A percentile compares a stretch with the other conserved stretches of the same genome.
Conservation (phyloP, 352 stramenopile species). For the Salisapilia sapeloensis region DNA sequence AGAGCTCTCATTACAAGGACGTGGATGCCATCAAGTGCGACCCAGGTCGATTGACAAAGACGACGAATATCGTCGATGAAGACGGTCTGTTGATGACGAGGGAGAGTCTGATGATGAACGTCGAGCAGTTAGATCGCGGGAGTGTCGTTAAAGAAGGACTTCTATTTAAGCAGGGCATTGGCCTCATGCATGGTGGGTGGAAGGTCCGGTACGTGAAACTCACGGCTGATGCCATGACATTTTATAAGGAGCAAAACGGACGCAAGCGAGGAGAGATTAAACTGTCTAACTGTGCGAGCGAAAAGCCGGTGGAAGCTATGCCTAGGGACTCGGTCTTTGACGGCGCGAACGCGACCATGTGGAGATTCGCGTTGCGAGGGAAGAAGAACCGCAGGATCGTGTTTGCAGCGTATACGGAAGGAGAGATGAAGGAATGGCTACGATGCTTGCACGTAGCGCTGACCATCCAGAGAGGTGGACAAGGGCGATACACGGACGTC, state of each 20-base stretch:
- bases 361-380: slow-evolving; percentile 55
- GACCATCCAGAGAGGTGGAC: slow-evolving; percentile 22
- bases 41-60: slow-evolving; percentile 24
- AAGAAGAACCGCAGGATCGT: slow-evolving; percentile 36
- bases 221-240: slow-evolving; percentile 43
- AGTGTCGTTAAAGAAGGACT: slow-evolving; percentile 49
- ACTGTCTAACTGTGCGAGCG: slow-evolving; percentile 27
- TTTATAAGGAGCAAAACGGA: slow-evolving; percentile 56
- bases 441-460: slow-evolving; percentile 58
- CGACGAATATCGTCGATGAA: slow-evolving; percentile 53
- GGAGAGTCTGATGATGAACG: slow-evolving; percentile 27
- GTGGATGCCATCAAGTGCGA: slow-evolving; percentile 48
- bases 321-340: slow-evolving; percentile 65
- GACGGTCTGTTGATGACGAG: slow-evolving; percentile 36
- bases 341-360: slow-evolving; percentile 55
- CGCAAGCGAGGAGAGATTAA: slow-evolving; percentile 54
- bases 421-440: slow-evolving; percentile 77
- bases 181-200: slow-evolving; percentile 29
- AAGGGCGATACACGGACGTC: slow-evolving; percentile 51
- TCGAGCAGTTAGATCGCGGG: slow-evolving; percentile 12
- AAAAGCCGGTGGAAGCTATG: slow-evolving; percentile 70
- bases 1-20: no score
- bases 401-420: slow-evolving; percentile 57
- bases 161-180: slow-evolving; percentile 63
- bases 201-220: slow-evolving; percentile 63